A percentile compares a stretch with the other conserved stretches of the same genome.
phyloP scores from a whole-genome alignment of 257 asterid genomes.

The Petunia axillaris region DNA sequence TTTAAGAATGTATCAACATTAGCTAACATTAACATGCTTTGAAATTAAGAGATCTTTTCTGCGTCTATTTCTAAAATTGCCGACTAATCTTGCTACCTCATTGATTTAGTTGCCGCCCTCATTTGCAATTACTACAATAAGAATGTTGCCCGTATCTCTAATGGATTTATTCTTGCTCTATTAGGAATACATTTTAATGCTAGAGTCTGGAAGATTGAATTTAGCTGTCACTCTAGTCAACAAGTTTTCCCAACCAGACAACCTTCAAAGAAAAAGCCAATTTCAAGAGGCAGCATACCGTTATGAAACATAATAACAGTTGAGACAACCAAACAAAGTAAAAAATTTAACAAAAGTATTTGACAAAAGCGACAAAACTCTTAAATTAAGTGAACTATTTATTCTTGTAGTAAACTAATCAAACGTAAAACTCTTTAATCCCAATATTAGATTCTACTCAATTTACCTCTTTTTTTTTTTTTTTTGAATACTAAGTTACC shows the following conservation, averaged over 20 bases:
- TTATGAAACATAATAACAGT: conserved; percentile 45
- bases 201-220: background rate
- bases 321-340: conserved; percentile 42
- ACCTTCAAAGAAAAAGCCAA: conserved; percentile 33
- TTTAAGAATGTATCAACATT: background rate
- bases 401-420: background rate
- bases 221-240: background rate
- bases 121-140: background rate
- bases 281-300: conserved; percentile 37
- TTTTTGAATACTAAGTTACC: too few species aligned
- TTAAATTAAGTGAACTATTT: too few species aligned
- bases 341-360: conserved; percentile 21
- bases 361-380: too few species aligned
- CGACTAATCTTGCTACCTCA: background rate
- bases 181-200: too few species aligned
- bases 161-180: background rate
- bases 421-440: background rate
- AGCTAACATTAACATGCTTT: background rate
- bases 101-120: background rate
- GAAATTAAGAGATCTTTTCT: too few species aligned
- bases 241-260: background rate
- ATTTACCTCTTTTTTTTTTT: background rate
- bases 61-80: too few species aligned
- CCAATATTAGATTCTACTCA: background rate
- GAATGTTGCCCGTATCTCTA: background rate